Evolutionary conservation across 345 rosid species (phyloP), one percentile per base, ranked within the genome.

Genomic region (Linum usitatissimum): DNA sequence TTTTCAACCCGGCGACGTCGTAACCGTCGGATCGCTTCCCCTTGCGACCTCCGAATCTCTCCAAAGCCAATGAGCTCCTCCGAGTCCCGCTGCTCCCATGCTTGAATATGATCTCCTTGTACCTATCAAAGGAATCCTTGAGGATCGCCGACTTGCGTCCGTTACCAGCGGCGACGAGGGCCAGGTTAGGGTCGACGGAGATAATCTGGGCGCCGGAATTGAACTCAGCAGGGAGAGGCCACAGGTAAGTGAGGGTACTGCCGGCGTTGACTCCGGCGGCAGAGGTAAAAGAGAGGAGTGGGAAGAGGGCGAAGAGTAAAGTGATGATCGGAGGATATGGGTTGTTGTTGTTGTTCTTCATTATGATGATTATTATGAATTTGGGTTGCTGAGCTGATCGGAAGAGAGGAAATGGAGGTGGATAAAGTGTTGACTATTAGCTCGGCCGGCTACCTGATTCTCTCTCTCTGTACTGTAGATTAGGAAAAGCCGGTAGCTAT

Each of bases 211-310:
- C 54, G 56, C 99, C 91, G 65, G 73, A 78, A 18, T 79, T 73
- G 70, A 80, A 84, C 20, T 82, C 76, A 21, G 81, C 76, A n/a
- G 97, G 97, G 9, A 90, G 75, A 7, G 97, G 97, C 99, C 92
- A 87, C n/a, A 73, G 9, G 14, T 68, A 68, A 58, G 77, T 9
- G 48, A 73, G 69, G 20, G 54, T 18, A 45, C 51, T 15, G 15
- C 15, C 51, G 51, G 42, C 61, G 34, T 19, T 40, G 45, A 48
- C 20, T 28, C 53, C 30, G 17, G 62, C 69, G 18, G 67, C 58
- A n/a, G 64, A 49, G 45, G 8, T 67, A 23, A 23, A 48, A 14
- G 42, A 40, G 48, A 23, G 60, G 21, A 40, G n/a, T 4, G 48
- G 45, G 48, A 45, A 55, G 54, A 68, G 48, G 30, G 51, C 7